Base-by-base conservation (phyloP, 2,329 filamentous ascomycete species). In the Colletotrichum cuscutae region DNA sequence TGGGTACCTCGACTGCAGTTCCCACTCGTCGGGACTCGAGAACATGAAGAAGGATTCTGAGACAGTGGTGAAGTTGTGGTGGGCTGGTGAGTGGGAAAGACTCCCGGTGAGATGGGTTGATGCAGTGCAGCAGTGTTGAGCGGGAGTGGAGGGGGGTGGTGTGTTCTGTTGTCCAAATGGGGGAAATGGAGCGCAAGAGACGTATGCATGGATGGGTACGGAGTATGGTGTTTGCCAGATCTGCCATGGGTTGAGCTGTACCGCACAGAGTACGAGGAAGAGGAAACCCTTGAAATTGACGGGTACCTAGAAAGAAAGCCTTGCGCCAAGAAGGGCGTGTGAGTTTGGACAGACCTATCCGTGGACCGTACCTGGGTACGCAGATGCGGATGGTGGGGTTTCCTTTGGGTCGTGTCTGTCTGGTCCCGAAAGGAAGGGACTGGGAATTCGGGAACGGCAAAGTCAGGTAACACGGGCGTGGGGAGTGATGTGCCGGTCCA, bases 271-370 rank as follows among this genome's bases (percentile, higher is more conserved):
- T 26, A 26, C 42, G 37, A n/a, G 59, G 19, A 42, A 22, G 19
- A 4, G 11, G 42, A 52, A n/a, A 19, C 19, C 42, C 42, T 46
- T 19, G 19, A 46, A n/a, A 4, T 28, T 28, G 24, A 62, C n/a
- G 60, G 42, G 42, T 62, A 62, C 60, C 60, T 62, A 30, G 59
- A 52, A 58, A 24, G 56, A 58, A 58, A 58, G 56, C n/a, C 30
- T 58, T 22, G 56, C 32, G 19, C 30, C 30, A 58, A 58, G 8
- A 35, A 32, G 30, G n/a, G 42, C 42, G 42, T 46, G 42, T 13
- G 4, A 22, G 32, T n/a, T 30, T 22, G 13, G 56, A 58, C 13
- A 42, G 12, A 42, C 35, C 12, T 42, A 42, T 42, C 35, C 35
- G 35, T 32, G 13, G 35, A 42, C 12, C 35, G 35, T 42, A 42